phyloP scores from a whole-genome alignment of 2,329 filamentous ascomycete genomes.

The Ophiostoma sp. region DNA sequence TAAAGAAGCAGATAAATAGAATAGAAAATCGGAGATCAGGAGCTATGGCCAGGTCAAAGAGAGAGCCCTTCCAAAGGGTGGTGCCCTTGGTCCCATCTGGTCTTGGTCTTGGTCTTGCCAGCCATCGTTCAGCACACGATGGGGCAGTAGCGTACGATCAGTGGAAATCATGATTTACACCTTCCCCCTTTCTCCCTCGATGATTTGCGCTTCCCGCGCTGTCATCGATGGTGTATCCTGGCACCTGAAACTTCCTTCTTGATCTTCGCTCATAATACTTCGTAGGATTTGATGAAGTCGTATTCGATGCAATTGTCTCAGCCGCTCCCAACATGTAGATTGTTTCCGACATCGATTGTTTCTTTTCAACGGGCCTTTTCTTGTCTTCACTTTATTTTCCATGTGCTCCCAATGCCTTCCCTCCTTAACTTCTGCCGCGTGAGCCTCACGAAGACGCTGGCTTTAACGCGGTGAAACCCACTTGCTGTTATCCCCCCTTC shows the following conservation, averaged over 20 bases:
- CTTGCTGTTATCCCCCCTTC: neutral
- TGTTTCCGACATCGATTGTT: neutral
- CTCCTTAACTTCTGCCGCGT: neutral
- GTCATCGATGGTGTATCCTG: neutral
- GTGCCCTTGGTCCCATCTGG: neutral
- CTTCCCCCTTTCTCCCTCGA: neutral
- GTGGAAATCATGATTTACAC: neutral
- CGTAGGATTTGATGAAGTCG: neutral
- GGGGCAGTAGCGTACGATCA: too few relatives aligned
- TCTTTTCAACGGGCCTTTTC: neutral
- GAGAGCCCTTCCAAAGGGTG: too few relatives aligned
- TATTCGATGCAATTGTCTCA: neutral
- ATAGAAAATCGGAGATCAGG: too few relatives aligned
- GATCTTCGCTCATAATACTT: too few relatives aligned
- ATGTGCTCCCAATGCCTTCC: neutral
- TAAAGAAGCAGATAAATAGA: too few relatives aligned
- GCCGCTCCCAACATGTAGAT: neutral
- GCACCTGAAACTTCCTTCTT: neutral
- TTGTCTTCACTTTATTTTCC: neutral
- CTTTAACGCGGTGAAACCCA: constrained; percentile 6
- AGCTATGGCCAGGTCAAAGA: neutral
- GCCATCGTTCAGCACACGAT: neutral
- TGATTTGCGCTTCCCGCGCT: neutral
- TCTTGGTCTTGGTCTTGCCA: neutral
- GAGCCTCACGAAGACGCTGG: neutral